These are phyloP conservation scores for Grosmannia huntii DNA, from an alignment of 2,329 filamentous ascomycete species.

Conservation along the genomic window DNA sequence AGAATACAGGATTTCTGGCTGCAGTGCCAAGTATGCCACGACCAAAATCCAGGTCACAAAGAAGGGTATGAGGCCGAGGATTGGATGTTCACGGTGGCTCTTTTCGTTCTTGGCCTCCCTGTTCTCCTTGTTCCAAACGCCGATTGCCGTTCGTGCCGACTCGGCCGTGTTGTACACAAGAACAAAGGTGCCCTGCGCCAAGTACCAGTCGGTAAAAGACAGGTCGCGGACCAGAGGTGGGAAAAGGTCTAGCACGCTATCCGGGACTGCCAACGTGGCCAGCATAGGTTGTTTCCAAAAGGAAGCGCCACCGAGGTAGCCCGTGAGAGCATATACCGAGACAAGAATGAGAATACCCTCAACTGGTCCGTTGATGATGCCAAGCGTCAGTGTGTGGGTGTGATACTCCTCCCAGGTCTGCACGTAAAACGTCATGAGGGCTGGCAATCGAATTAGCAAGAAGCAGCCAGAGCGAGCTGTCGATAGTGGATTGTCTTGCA, in stretches of 20 bases:
- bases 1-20: conserved; percentile 68
- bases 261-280: conserved; percentile 53
- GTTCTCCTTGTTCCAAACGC: conserved; percentile 46
- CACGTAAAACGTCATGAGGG: conserved; percentile 90
- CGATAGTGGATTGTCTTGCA: not conserved
- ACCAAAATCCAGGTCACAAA: conserved; percentile 66
- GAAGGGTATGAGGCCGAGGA: conserved; percentile 76
- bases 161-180: conserved; percentile 74
- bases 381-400: conserved; percentile 87
- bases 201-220: conserved; percentile 84
- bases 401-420: conserved; percentile 99
- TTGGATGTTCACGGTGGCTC: conserved; percentile 51
- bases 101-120: conserved; percentile 1
- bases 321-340: conserved; percentile 71
- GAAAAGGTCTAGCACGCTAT: conserved; percentile 51
- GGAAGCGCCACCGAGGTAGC: conserved; percentile 71
- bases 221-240: conserved; percentile 63
- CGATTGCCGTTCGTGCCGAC: conserved; percentile 73
- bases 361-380: conserved; percentile 84
- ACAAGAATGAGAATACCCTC: conserved; percentile 84
- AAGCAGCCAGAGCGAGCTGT: not conserved
- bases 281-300: conserved; percentile 89
- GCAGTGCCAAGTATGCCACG: conserved; percentile 66
- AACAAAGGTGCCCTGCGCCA: conserved; percentile 72
- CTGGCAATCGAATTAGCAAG: conserved; percentile 26